phyloP scores from a whole-genome alignment of 805 yeast genomes.

The Candida sithepensis region DNA sequence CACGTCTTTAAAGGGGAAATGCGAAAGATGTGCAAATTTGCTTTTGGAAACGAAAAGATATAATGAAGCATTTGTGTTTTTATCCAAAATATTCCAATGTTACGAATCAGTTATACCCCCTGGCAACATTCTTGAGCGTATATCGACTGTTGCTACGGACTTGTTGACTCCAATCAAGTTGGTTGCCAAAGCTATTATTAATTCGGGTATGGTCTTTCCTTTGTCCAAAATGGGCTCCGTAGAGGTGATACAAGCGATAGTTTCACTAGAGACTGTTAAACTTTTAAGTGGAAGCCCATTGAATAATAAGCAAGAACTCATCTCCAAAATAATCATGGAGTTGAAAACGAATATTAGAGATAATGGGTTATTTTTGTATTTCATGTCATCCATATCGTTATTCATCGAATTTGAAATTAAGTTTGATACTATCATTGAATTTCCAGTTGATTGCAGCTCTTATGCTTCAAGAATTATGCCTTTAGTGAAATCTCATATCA shows the following conservation, averaged over 20 bases:
- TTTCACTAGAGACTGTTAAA: constrained; percentile 18
- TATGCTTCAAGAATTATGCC: constrained; percentile 6
- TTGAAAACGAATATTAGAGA: constrained; percentile 22
- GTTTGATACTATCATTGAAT: constrained; percentile 15
- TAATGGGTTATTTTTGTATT: constrained; percentile 28
- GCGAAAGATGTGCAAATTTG: constrained; percentile 33
- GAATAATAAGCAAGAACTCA: constrained; percentile 18
- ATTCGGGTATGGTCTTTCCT: constrained; percentile 10
- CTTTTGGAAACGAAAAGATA: constrained; percentile 19
- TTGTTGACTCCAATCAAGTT: constrained; percentile 16
- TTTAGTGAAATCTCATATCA: constrained; percentile 23
- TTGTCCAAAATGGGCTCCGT: constrained; percentile 11
- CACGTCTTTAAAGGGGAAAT: constrained; percentile 26
- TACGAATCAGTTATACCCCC: constrained; percentile 8
- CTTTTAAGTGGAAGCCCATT: constrained; percentile 21
- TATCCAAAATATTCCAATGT: constrained; percentile 17
- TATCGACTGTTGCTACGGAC: constrained; percentile 5
- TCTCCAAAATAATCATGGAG: constrained; percentile 23
- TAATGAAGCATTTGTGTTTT: constrained; percentile 16
- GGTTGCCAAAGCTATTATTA: constrained; percentile 18
- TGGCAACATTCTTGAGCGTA: constrained; percentile 5
- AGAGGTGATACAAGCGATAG: constrained; percentile 17
- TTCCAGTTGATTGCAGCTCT: constrained; percentile 16
- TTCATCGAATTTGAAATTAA: constrained; percentile 22
- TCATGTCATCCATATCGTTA: constrained; percentile 27